Percentiles rank a stretch among this genome's conserved stretches.
Conservation (phyloP, 441 rosid genomes). For the Iberis amara region DNA sequence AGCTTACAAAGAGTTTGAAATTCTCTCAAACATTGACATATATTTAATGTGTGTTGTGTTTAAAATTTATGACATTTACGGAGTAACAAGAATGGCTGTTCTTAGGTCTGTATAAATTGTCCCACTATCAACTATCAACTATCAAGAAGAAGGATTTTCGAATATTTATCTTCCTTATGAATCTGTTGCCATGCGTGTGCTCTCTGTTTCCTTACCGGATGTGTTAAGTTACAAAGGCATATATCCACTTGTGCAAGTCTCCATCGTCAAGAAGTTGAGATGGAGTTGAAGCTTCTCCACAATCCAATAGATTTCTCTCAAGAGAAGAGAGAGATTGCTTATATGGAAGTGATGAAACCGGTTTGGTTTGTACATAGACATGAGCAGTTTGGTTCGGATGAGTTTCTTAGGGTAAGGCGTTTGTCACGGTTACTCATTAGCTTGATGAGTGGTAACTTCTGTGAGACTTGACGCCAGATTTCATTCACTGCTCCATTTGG, state of each 20-base stretch:
- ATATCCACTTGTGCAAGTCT: constrained; percentile 10
- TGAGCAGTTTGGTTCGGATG: constrained; percentile 57
- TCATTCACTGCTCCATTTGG: constrained; percentile 76
- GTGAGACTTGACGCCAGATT: constrained; percentile 60
- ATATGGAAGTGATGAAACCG: constrained; percentile 40
- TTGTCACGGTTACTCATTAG: constrained; percentile 77
- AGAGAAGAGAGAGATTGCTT: constrained; percentile 19
- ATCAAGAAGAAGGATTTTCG: background rate
- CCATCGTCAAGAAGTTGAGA: constrained; percentile 8
- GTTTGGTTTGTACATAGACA: constrained; percentile 74
- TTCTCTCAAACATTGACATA: no score
- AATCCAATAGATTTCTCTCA: constrained; percentile 3
- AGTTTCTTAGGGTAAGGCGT: constrained; percentile 54
- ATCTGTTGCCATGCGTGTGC: constrained; percentile 10
- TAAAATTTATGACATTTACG: no score
- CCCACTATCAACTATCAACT: no score
- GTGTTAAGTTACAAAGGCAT: background rate
- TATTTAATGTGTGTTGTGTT: no score
- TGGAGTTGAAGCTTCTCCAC: constrained; percentile 20
- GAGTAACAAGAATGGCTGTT: no score
- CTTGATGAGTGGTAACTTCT: constrained; percentile 61
- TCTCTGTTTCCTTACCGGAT: constrained; percentile 15
- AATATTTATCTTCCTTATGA: background rate
- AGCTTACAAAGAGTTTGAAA: no score
- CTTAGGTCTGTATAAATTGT: no score